A percentile compares a stretch with the other conserved stretches of the same genome.
phyloP scores from a whole-genome alignment of 1,139 yeast species.

The Lodderomyces parapsilosis region DNA sequence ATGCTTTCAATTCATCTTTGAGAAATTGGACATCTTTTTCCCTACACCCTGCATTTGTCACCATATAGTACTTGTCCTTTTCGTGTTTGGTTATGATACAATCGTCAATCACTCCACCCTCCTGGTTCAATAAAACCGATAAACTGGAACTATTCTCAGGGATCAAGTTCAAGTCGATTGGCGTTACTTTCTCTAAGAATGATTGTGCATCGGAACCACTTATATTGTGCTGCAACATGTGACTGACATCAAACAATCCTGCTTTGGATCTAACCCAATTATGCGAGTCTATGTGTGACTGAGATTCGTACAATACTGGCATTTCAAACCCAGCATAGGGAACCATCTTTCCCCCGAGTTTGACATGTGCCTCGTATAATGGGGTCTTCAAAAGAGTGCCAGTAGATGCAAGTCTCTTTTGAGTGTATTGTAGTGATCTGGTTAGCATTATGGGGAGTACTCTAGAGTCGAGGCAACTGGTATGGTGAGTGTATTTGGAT shows the following conservation, averaged over 20 bases:
- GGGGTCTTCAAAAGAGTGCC: slow-evolving; percentile 61
- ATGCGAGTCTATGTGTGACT: slow-evolving; percentile 88
- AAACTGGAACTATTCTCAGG: slow-evolving; percentile 64
- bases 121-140: slow-evolving; percentile 69
- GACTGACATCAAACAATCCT: slow-evolving; percentile 94
- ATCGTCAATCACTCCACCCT: slow-evolving; percentile 90
- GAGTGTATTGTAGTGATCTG: slow-evolving; percentile 14
- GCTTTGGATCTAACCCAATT: slow-evolving; percentile 87
- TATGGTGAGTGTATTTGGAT: not conserved
- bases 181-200: slow-evolving; percentile 77
- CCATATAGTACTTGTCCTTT: slow-evolving; percentile 78
- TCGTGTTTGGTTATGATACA: slow-evolving; percentile 85
- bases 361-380: slow-evolving; percentile 73
- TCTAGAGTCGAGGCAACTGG: slow-evolving; percentile 12
- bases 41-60: slow-evolving; percentile 96
- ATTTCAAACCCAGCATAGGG: slow-evolving; percentile 93
- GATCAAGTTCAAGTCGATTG: slow-evolving; percentile 68
- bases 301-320: slow-evolving; percentile 87
- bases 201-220: slow-evolving; percentile 67
- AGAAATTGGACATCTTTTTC: slow-evolving; percentile 74
- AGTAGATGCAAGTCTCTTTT: slow-evolving; percentile 26
- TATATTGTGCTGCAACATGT: slow-evolving; percentile 88
- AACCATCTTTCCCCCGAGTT: slow-evolving; percentile 85
- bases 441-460: slow-evolving; percentile 7
- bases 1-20: slow-evolving; percentile 45